Evolutionary conservation across 106 monocot genomes (phyloP).

Genomic region (Allium cepa): DNA sequence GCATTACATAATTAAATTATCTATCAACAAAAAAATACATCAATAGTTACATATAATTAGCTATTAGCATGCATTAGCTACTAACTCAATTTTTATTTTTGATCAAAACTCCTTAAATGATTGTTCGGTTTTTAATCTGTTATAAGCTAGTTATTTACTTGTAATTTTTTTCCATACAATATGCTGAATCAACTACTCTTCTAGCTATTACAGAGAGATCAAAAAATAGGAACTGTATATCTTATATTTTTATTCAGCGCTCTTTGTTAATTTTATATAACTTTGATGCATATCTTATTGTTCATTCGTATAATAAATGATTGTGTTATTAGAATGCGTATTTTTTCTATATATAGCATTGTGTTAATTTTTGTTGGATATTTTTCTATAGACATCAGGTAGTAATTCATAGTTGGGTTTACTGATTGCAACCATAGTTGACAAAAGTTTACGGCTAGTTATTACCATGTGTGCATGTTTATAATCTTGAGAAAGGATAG

Average conservation of each 20-base stretch:
- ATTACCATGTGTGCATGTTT: too few species aligned
- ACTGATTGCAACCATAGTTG: conserved; percentile 77
- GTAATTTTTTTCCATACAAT: conserved; percentile 37
- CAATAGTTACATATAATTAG: too few species aligned
- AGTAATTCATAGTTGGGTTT: conserved; percentile 84
- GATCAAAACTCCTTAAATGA: too few species aligned
- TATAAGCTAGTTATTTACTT: conserved; percentile 7
- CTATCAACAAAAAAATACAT: too few species aligned
- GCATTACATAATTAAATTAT: too few species aligned
- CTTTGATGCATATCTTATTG: background rate
- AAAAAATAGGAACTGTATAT: conserved; percentile 66
- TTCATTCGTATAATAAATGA: background rate
- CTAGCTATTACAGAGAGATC: conserved; percentile 62
- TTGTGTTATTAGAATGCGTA: background rate
- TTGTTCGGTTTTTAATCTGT: background rate
- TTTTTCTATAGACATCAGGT: conserved; percentile 41
- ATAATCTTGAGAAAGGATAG: too few species aligned
- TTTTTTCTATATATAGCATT: background rate
- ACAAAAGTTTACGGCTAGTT: background rate
- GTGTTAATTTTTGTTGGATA: background rate
- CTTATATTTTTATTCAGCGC: background rate
- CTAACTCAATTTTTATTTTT: too few species aligned
- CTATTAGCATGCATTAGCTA: too few species aligned
- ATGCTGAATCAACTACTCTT: conserved; percentile 64
- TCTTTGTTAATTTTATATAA: background rate